phyloP scores from a whole-genome alignment of 371 early-diverging fungal genomes.

The Rhizomucor miehei region DNA sequence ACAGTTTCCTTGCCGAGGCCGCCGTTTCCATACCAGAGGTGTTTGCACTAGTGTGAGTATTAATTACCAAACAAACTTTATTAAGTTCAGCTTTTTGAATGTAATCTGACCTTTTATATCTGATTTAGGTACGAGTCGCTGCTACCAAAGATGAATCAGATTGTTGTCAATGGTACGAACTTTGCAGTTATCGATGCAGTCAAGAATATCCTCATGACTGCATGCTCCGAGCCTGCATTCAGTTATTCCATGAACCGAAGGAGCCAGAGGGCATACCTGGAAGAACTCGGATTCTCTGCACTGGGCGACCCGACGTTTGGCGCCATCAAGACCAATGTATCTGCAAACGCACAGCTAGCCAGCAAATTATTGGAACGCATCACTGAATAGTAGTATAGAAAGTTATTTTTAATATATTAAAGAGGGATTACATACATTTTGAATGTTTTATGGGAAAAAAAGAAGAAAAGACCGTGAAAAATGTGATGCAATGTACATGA shows the following conservation, averaged over 20 bases:
- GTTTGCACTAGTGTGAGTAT: constrained; percentile 73
- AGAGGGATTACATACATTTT: too few species aligned
- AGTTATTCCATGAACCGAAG: constrained; percentile 35
- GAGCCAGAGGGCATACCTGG: constrained; percentile 52
- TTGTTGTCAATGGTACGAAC: constrained; percentile 67
- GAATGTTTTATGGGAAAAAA: too few species aligned
- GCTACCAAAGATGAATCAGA: constrained; percentile 76
- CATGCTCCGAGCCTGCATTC: constrained; percentile 62
- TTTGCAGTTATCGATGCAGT: constrained; percentile 71
- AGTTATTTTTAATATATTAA: too few species aligned
- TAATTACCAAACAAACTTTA: too few species aligned
- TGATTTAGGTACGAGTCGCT: constrained; percentile 62
- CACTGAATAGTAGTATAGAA: constrained; percentile 31
- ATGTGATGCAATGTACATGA: too few species aligned
- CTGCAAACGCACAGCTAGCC: constrained; percentile 50
- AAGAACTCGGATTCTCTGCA: constrained; percentile 53
- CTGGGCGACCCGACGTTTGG: constrained; percentile 44
- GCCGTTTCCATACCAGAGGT: constrained; percentile 72
- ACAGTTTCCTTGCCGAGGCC: constrained; percentile 80
- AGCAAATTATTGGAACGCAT: constrained; percentile 58
- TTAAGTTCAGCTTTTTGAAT: too few species aligned
- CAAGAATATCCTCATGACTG: constrained; percentile 71
- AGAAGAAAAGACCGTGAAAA: too few species aligned
- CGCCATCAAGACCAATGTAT: constrained; percentile 41
- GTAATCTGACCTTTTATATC: background rate